phyloP scores from a whole-genome alignment of 2,329 filamentous ascomycete species.

The Diaporthe capsici region DNA sequence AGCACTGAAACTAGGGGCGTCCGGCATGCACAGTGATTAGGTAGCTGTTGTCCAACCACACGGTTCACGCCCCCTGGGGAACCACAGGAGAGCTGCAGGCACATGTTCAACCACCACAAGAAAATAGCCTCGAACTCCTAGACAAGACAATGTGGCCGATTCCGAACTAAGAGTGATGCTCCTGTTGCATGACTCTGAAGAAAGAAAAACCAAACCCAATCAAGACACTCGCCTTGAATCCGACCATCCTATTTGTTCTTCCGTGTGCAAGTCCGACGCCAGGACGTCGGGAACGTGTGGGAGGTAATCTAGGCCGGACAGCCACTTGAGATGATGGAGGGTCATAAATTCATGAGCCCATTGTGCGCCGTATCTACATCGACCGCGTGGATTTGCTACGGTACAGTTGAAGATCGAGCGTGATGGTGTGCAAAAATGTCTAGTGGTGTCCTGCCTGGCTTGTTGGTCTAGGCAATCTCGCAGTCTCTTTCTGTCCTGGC shows the following conservation, averaged over 20 bases:
- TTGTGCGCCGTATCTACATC: background rate
- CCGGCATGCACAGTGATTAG: background rate
- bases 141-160: background rate
- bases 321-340: conserved; percentile 13
- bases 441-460: conserved; percentile 9
- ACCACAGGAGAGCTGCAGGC: conserved; percentile 6
- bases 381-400: background rate
- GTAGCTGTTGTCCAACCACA: conserved; percentile 1
- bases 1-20: conserved; percentile 7
- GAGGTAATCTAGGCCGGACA: conserved; percentile 17
- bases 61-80: background rate
- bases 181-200: background rate
- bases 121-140: background rate
- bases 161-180: background rate
- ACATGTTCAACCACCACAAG: background rate
- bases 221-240: conserved; percentile 21
- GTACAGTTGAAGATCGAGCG: background rate
- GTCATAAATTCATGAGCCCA: background rate
- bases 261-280: background rate
- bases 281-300: conserved; percentile 5
- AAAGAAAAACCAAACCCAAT: conserved; percentile 12
- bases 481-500: conserved; percentile 22
- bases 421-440: conserved; percentile 3
- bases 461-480: conserved; percentile 19
- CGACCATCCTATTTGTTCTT: conserved; percentile 15